Conservation (phyloP, 805 yeast genomes). For the Ogataea siamensis region DNA sequence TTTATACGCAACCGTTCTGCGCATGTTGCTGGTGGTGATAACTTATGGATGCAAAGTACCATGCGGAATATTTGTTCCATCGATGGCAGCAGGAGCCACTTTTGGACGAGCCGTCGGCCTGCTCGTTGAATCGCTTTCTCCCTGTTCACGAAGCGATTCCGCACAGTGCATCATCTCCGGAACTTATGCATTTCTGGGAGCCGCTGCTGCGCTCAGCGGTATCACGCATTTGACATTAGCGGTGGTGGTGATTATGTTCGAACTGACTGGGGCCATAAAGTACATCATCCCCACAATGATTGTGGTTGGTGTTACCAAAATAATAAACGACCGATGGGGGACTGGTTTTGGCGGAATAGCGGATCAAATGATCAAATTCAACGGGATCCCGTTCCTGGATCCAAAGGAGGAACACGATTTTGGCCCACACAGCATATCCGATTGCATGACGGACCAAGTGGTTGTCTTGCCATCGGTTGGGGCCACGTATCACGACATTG, state of each 20-base stretch:
- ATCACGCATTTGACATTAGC: constrained; percentile 90
- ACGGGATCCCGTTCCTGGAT: constrained; percentile 82
- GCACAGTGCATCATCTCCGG: constrained; percentile 80
- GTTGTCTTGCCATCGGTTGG: constrained; percentile 40
- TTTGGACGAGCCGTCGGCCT: constrained; percentile 88
- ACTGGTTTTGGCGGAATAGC: constrained; percentile 80
- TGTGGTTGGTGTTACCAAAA: constrained; percentile 83
- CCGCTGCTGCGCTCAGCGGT: constrained; percentile 93
- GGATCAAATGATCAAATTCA: constrained; percentile 86
- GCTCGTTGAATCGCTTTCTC: constrained; percentile 49
- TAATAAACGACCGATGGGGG: constrained; percentile 75
- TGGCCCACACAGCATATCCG: constrained; percentile 45
- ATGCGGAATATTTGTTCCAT: constrained; percentile 96
- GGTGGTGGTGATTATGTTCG: constrained; percentile 94
- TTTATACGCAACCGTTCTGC: constrained; percentile 63
- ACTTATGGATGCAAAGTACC: constrained; percentile 95
- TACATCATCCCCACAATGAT: constrained; percentile 96
- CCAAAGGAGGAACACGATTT: constrained; percentile 66
- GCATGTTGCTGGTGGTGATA: constrained; percentile 71
- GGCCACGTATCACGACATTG: constrained; percentile 36
- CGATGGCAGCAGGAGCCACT: constrained; percentile 95
- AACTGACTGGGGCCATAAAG: constrained; percentile 89
- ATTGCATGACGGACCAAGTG: constrained; percentile 57
- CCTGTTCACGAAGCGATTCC: constrained; percentile 35
- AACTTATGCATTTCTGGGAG: constrained; percentile 92